Base-by-base conservation (phyloP, 352 stramenopile species). In the Saprolegnia diclina region DNA sequence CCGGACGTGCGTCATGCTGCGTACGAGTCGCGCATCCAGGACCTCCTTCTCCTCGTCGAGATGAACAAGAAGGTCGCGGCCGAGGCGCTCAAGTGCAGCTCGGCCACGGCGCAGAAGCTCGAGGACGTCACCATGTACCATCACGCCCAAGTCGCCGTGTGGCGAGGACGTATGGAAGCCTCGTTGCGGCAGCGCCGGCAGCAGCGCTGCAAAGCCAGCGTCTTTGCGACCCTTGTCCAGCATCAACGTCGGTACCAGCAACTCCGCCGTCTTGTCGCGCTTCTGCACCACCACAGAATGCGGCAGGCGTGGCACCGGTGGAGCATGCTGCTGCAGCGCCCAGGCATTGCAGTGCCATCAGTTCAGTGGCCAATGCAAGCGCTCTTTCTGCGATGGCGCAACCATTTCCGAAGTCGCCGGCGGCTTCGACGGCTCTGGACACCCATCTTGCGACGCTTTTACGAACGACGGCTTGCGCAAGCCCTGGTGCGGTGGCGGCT, bases 61-160 rank as follows among this genome's bases (percentile, higher is more conserved):
- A 69, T 69, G 63, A 69, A 69, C 63, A 69, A 69, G 46, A 61
- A 69, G 53, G 63, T 69, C 14, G 63, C 63, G 7, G 63, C 63
- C 16, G 63, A 69, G 29, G 63, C 63, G 13, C 46, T 69, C 29
- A 69, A 61, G 22, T 69, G 63, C 19, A 69, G 63, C 46, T 53
- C 45, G 5, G 22, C 44, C 5, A 69, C 63, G 38, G 44, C 44
- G 1, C 0, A 59, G 13, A 69, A 61, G 48, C 38, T 69, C 5
- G 63, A 69, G 11, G 45, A 69, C n/a, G 21, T 24, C 18, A 69
- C 40, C 13, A 40, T 45, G 21, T 53, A 54, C 13, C 59, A 66
- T 6, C 19, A 61, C 37, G 45, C 21, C 5, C 63, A 69, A 61
- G 18, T 69, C 0, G 63, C 35, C 4, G 21, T 26, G 10, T 69